Percentiles rank a stretch among this genome's conserved stretches.
phyloP scores from a whole-genome alignment of 176 grass and related monocot genomes.

The Alloteropsis semialata region DNA sequence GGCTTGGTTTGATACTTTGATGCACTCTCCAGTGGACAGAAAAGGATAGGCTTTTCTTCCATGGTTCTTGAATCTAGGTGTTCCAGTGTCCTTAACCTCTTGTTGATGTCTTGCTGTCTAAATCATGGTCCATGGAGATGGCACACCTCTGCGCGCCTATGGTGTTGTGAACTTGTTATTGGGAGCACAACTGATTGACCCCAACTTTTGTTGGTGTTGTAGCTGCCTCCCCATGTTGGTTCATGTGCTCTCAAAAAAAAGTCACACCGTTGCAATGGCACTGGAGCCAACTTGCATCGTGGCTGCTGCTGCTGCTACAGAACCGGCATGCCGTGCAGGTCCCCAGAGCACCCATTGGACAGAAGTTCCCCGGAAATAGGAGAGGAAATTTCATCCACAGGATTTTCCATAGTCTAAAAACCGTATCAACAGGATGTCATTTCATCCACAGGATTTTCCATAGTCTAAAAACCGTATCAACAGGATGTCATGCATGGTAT shows the following conservation, averaged over 20 bases:
- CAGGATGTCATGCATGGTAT: too few species aligned
- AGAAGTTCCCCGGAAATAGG: not conserved
- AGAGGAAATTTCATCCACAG: not conserved
- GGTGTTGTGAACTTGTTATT: not conserved
- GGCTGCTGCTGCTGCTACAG: not conserved
- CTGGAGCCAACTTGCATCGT: not conserved
- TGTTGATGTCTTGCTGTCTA: not conserved
- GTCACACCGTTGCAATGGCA: not conserved
- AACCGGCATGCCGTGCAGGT: not conserved
- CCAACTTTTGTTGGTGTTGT: not conserved
- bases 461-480: too few species aligned
- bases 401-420: too few species aligned
- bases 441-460: too few species aligned
- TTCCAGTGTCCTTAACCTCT: not conserved
- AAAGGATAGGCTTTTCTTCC: not conserved
- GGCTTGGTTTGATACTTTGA: not conserved
- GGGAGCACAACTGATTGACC: not conserved
- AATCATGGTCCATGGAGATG: not conserved
- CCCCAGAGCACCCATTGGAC: not conserved
- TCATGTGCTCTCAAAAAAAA: too few species aligned
- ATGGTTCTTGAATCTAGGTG: not conserved
- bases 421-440: too few species aligned
- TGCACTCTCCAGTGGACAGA: not conserved
- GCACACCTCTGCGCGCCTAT: not conserved
- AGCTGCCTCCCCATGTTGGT: not conserved